A percentile compares a stretch with the other conserved stretches of the same genome.
phyloP scores from a whole-genome alignment of 805 yeast species.

The Nakazawaea siamensis region DNA sequence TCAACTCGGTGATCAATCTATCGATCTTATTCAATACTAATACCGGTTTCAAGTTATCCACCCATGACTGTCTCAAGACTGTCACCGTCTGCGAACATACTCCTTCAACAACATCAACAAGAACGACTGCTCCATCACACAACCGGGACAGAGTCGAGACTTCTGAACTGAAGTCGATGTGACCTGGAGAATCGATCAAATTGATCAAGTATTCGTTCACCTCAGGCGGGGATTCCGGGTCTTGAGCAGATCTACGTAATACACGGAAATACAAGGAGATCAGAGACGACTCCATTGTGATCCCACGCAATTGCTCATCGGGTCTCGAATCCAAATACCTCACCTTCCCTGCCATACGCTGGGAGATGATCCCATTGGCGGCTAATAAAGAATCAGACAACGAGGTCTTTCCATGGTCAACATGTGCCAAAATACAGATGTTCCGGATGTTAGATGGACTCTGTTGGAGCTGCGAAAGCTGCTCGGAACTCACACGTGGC shows the following conservation, averaged over 20 bases:
- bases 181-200: constrained; percentile 98
- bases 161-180: constrained; percentile 92
- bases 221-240: constrained; percentile 18
- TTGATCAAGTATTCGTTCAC: constrained; percentile 79
- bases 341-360: constrained; percentile 90
- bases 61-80: constrained; percentile 92
- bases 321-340: constrained; percentile 88
- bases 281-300: constrained; percentile 96
- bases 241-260: constrained; percentile 31
- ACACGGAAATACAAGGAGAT: constrained; percentile 86
- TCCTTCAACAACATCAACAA: constrained; percentile 97
- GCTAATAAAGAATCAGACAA: constrained; percentile 88
- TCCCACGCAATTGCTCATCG: constrained; percentile 94
- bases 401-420: constrained; percentile 97
- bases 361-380: constrained; percentile 93
- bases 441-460: constrained; percentile 70
- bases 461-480: constrained; percentile 58
- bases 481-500: constrained; percentile 49
- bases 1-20: constrained; percentile 73
- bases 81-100: constrained; percentile 96
- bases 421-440: constrained; percentile 94
- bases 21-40: constrained; percentile 89
- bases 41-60: constrained; percentile 80
- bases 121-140: constrained; percentile 93
- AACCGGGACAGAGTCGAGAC: constrained; percentile 93